Conservation (phyloP, 139 green algal species). For the Chlorella sp. region DNA sequence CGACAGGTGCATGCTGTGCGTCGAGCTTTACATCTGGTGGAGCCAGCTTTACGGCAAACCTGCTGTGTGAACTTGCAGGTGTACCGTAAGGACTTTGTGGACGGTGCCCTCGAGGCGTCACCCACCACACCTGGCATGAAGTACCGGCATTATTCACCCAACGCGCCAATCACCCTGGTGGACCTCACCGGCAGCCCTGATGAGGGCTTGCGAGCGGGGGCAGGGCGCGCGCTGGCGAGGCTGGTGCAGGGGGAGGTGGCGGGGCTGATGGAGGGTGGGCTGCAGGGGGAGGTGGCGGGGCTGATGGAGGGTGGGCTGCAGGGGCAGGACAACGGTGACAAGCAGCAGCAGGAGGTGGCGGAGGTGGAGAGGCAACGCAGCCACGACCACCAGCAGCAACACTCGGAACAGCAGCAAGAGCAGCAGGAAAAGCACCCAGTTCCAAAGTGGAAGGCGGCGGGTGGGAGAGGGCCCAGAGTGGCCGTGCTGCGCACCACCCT, state of each 20-base stretch:
- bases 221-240: not conserved
- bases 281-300: not conserved
- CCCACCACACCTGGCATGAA: constrained; percentile 60
- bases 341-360: not conserved
- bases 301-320: not conserved
- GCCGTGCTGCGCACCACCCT: too few relatives aligned
- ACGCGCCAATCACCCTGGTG: constrained; percentile 16
- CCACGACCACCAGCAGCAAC: not conserved
- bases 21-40: too few relatives aligned
- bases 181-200: too few relatives aligned
- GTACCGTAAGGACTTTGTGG: constrained; percentile 39
- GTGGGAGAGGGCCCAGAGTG: too few relatives aligned
- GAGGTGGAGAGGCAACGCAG: not conserved
- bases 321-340: not conserved
- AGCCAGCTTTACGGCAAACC: too few relatives aligned
- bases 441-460: too few relatives aligned
- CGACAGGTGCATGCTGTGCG: too few relatives aligned
- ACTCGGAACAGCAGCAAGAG: not conserved
- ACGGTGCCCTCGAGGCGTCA: constrained; percentile 30
- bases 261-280: not conserved
- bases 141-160: constrained; percentile 58
- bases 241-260: not conserved
- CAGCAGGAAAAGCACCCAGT: not conserved
- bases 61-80: too few relatives aligned
- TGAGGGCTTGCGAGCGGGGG: not conserved